Conservation (phyloP, 2,329 filamentous ascomycete species). For the Sphaerulina populicola region DNA sequence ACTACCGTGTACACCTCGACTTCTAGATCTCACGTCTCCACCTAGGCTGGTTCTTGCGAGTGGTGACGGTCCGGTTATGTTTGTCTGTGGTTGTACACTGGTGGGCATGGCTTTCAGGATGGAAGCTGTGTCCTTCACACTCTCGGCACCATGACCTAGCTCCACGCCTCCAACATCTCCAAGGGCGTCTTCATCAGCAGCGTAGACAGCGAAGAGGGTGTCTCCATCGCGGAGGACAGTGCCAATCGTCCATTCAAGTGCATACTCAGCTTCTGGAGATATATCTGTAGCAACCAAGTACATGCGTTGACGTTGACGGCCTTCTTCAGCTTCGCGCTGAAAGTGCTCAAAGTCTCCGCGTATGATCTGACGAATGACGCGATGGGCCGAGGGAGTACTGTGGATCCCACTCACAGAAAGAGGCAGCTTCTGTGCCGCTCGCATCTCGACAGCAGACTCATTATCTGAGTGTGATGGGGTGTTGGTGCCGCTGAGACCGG, state of each 20-base stretch:
- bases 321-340: slow-evolving; percentile 67
- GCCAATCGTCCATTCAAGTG: slow-evolving; percentile 93
- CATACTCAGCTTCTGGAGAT: slow-evolving; percentile 88
- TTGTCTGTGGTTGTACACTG: slow-evolving; percentile 24
- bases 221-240: slow-evolving; percentile 91
- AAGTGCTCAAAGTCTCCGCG: slow-evolving; percentile 76
- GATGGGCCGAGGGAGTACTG: slow-evolving; percentile 64
- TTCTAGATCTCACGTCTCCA: slow-evolving; percentile 23
- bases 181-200: slow-evolving; percentile 71
- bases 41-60: slow-evolving; percentile 18
- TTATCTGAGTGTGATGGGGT: slow-evolving; percentile 73
- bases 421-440: slow-evolving; percentile 74
- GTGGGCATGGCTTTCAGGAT: slow-evolving; percentile 58
- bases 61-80: slow-evolving; percentile 29
- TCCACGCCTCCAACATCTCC: slow-evolving; percentile 43
- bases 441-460: slow-evolving; percentile 73
- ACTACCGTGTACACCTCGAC: slow-evolving; percentile 37
- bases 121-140: slow-evolving; percentile 65
- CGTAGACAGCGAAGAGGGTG: slow-evolving; percentile 86
- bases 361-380: slow-evolving; percentile 81
- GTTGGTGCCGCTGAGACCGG: slow-evolving; percentile 50
- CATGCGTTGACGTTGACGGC: slow-evolving; percentile 69
- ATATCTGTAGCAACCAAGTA: slow-evolving; percentile 95
- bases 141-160: slow-evolving; percentile 63
- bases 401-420: slow-evolving; percentile 74